Evolutionary conservation across 2,329 filamentous ascomycete species (phyloP), one percentile per base, ranked within the genome.

Genomic region (Gaeumannomyces tritici): DNA sequence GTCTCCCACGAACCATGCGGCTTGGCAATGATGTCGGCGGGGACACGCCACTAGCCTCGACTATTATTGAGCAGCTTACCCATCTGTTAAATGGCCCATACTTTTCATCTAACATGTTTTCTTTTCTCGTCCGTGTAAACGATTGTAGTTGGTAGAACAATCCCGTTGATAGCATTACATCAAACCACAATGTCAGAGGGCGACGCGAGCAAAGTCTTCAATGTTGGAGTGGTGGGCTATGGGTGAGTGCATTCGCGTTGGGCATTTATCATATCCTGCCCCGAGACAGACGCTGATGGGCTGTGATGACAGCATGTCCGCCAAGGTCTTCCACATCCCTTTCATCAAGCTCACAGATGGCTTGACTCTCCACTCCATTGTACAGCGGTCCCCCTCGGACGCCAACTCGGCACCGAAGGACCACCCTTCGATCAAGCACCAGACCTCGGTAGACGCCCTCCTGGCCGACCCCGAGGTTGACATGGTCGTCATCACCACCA

Each of bases 251-350:
- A 24, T 33, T 18, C 29, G 13, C 27, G 13, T 33, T 33, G 8
- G 9, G 15, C n/a, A 9, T 9, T 51, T 1, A 26, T 13, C 31
- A 31, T 33, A 8, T 33, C n/a, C 21, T 24, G 13, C n/a, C 51
- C 21, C 55, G 2, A n/a, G 18, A 51, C 42, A 21, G 42, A n/a
- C 42, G 63, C 42, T 65, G 56, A 68, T 68, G 65, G 26, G 64
- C 64, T 28, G 15, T 55, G 33, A 15, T 13, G 28, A 42, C 63
- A 84, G 82, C 71, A 70, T 82, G 61, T 85, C 83, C 1, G 90
- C 90, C 74, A 93, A 92, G 72, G 80, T 89, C 75, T 95, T 93
- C 76, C 90, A 95, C 74, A 91, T 93, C 70, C 90, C 90, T 65
- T 89, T 92, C 75, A 82, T 95, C 74, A 77, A 78, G 61, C 80